Conservation (phyloP, 202 grass and related monocot species). For the Zoysia matrella region DNA sequence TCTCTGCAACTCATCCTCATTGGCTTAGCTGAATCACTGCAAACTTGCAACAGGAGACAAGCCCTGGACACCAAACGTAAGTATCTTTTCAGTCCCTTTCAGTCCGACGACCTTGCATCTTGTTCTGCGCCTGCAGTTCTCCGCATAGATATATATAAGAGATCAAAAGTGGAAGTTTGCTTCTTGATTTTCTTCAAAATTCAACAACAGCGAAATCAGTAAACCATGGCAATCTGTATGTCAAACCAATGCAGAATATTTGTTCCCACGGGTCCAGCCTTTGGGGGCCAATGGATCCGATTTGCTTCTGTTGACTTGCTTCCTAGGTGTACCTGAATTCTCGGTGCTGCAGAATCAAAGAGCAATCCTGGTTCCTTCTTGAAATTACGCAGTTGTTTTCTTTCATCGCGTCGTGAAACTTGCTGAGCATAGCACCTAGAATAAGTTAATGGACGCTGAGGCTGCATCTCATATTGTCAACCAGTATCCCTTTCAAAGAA, state of each 20-base stretch:
- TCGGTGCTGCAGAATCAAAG: slow-evolving; percentile 36
- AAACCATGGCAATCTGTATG: not conserved
- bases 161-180: slow-evolving; percentile 44
- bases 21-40: slow-evolving; percentile 24
- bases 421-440: slow-evolving; percentile 1
- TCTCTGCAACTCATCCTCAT: slow-evolving; percentile 34
- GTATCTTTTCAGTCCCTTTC: slow-evolving; percentile 29
- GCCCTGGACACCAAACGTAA: slow-evolving; percentile 12
- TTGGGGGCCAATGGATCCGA: slow-evolving; percentile 25
- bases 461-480: slow-evolving; percentile 22
- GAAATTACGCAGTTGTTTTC: not conserved
- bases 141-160: slow-evolving; percentile 29
- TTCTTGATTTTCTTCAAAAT: slow-evolving; percentile 31
- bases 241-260: not conserved
- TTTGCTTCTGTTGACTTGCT: slow-evolving; percentile 53
- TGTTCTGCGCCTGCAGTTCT: slow-evolving; percentile 25
- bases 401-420: not conserved
- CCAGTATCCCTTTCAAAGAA: not conserved
- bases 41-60: slow-evolving; percentile 23
- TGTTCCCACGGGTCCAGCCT: not conserved
- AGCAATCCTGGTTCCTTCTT: slow-evolving; percentile 17
- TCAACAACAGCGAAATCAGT: slow-evolving; percentile 36
- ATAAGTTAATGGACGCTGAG: not conserved
- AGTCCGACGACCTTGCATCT: slow-evolving; percentile 25
- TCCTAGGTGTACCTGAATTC: slow-evolving; percentile 19